phyloP scores from a whole-genome alignment of 2,329 filamentous ascomycete species.

The Fusarium duplospermum region DNA sequence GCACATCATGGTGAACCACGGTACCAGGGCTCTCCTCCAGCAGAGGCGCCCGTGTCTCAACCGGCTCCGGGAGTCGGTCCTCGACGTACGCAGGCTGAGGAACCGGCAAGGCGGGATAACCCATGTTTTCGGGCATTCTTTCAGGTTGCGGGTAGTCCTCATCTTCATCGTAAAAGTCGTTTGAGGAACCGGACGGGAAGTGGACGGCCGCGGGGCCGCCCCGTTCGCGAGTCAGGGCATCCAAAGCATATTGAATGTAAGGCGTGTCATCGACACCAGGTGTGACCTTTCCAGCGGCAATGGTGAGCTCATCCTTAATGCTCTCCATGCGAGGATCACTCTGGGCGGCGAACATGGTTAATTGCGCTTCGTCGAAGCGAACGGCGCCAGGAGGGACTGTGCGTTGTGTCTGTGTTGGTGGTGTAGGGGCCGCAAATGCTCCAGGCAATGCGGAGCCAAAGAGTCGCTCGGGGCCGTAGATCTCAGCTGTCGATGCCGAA shows the following conservation, averaged over 20 bases:
- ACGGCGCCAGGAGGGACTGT: conserved; percentile 35
- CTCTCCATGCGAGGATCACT: conserved; percentile 49
- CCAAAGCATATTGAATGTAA: conserved; percentile 90
- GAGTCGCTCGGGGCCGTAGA: conserved; percentile 58
- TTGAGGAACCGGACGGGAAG: conserved; percentile 57
- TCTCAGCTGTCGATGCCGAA: conserved; percentile 52
- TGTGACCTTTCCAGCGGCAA: conserved; percentile 68
- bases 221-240: conserved; percentile 83
- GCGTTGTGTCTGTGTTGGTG: conserved; percentile 21
- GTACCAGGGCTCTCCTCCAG: conserved; percentile 35
- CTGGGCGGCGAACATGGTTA: conserved; percentile 53
- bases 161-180: conserved; percentile 38
- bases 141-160: conserved; percentile 45
- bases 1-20: conserved; percentile 30
- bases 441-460: conserved; percentile 48
- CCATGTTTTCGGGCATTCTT: conserved; percentile 30
- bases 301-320: conserved; percentile 65
- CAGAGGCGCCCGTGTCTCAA: conserved; percentile 28
- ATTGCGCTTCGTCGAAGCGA: conserved; percentile 54
- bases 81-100: conserved; percentile 46
- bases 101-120: conserved; percentile 33
- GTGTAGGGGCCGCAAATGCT: conserved; percentile 22
- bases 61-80: conserved; percentile 41
- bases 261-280: conserved; percentile 87
- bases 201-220: conserved; percentile 67